phyloP scores from a whole-genome alignment of 768 basidiomycete species.

The Harrya chromipes region DNA sequence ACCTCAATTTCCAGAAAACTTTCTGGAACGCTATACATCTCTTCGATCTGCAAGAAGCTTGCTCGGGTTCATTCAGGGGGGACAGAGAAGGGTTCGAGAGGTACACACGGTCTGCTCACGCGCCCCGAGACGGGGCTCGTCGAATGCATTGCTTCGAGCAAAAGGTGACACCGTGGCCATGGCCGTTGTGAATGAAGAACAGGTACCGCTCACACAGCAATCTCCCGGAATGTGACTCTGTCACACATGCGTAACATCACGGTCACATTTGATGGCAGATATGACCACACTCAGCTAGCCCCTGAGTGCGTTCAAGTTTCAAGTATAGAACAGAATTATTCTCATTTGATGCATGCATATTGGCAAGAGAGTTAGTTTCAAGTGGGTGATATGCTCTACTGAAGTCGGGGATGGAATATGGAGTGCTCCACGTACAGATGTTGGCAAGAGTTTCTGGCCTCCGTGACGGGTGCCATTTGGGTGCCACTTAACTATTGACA shows the following conservation, averaged over 20 bases:
- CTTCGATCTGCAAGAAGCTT: slow-evolving; percentile 70
- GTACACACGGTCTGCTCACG: slow-evolving; percentile 56
- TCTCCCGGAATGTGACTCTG: slow-evolving; percentile 14
- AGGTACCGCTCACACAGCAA: slow-evolving; percentile 18
- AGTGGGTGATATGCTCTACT: no score
- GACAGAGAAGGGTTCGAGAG: slow-evolving; percentile 1
- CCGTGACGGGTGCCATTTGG: no score
- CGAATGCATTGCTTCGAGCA: slow-evolving; percentile 57
- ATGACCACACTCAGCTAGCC: no score
- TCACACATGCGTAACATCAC: slow-evolving; percentile 26
- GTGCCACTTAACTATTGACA: no score
- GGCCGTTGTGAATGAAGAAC: slow-evolving; percentile 23
- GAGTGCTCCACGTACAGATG: no score
- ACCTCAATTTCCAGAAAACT: slow-evolving; percentile 98
- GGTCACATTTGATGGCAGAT: slow-evolving; percentile 51
- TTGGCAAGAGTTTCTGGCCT: no score
- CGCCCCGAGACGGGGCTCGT: slow-evolving; percentile 46
- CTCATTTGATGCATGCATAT: no score
- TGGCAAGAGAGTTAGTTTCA: no score
- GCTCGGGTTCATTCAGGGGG: slow-evolving; percentile 32
- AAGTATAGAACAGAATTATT: no score
- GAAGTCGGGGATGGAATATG: no score
- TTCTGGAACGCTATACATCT: slow-evolving; percentile 98
- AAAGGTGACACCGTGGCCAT: slow-evolving; percentile 51
- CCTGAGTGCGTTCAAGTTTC: no score